Conservation (phyloP, 805 yeast species). For the Pichia gijzeniarum region DNA sequence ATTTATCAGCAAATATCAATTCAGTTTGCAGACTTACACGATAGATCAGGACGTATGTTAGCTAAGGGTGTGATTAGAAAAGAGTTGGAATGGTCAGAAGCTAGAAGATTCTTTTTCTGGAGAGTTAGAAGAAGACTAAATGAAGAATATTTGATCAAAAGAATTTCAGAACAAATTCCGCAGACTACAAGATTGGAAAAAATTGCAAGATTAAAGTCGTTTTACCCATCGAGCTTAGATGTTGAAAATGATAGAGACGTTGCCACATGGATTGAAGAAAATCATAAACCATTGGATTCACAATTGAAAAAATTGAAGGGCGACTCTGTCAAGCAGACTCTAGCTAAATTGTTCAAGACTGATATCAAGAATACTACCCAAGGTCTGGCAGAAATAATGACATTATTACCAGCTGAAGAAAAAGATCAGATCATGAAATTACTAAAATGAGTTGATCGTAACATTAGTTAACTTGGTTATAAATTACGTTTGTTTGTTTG, state of each 20-base stretch:
- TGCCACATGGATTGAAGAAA: slow-evolving; percentile 79
- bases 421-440: slow-evolving; percentile 36
- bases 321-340: slow-evolving; percentile 58
- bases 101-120: slow-evolving; percentile 99
- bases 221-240: slow-evolving; percentile 71
- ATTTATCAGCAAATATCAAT: slow-evolving; percentile 87
- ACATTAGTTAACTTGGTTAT: slow-evolving; percentile 1
- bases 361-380: slow-evolving; percentile 47
- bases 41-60: slow-evolving; percentile 94
- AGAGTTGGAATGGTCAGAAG: slow-evolving; percentile 76
- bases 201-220: slow-evolving; percentile 79
- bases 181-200: slow-evolving; percentile 67
- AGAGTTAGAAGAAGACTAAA: slow-evolving; percentile 91
- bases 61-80: slow-evolving; percentile 88
- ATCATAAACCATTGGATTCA: slow-evolving; percentile 56
- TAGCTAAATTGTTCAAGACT: slow-evolving; percentile 52
- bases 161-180: slow-evolving; percentile 59
- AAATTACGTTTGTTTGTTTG: slow-evolving; percentile 14
- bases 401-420: slow-evolving; percentile 48
- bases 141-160: slow-evolving; percentile 80
- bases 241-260: slow-evolving; percentile 69
- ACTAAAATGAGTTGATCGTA: slow-evolving; percentile 18
- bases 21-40: slow-evolving; percentile 97
- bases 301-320: slow-evolving; percentile 57
- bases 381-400: slow-evolving; percentile 50